A percentile compares a stretch with the other conserved stretches of the same genome.
Evolutionary conservation across 768 basidiomycete genomes (phyloP).

Genomic region (Boletales sp.): DNA sequence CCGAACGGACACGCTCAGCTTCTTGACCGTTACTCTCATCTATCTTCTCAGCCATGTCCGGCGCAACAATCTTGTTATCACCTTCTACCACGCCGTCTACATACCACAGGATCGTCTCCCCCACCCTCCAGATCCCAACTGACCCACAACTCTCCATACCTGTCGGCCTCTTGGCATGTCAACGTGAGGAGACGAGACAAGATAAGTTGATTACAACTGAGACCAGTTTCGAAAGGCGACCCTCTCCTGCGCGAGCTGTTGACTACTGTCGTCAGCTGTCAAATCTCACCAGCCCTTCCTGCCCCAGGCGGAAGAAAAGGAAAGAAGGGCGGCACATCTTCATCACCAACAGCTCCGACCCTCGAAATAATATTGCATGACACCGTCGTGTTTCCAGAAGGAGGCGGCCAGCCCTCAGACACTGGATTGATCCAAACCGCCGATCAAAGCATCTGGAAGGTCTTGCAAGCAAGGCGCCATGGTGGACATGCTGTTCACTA

Average conservation of each 20-base stretch:
- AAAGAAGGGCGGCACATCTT: slow-evolving; percentile 50
- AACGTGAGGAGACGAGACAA: slow-evolving; percentile 45
- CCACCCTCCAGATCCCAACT: slow-evolving; percentile 51
- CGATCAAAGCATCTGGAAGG: slow-evolving; percentile 50
- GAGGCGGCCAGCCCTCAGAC: slow-evolving; percentile 79
- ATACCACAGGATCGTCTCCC: slow-evolving; percentile 65
- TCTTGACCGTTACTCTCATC: not conserved
- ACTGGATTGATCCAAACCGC: slow-evolving; percentile 51
- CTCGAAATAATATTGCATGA: slow-evolving; percentile 71
- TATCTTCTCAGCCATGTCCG: slow-evolving; percentile 15
- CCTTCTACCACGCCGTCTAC: slow-evolving; percentile 46
- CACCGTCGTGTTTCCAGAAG: slow-evolving; percentile 79
- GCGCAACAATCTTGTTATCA: slow-evolving; percentile 42
- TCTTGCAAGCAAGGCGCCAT: slow-evolving; percentile 63
- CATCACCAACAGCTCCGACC: slow-evolving; percentile 42
- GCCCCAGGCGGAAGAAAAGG: slow-evolving; percentile 44
- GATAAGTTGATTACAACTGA: slow-evolving; percentile 7
- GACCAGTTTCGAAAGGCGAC: slow-evolving; percentile 46
- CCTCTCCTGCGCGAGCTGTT: slow-evolving; percentile 59
- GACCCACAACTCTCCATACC: slow-evolving; percentile 52
- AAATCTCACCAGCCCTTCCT: slow-evolving; percentile 42
- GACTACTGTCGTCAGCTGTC: slow-evolving; percentile 53
- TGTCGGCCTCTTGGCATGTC: slow-evolving; percentile 76
- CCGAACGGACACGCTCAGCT: not conserved
- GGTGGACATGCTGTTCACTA: slow-evolving; percentile 78